Percentiles rank a stretch among this genome's conserved stretches.
Evolutionary conservation across 495 filamentous ascomycete species (phyloP).

Genomic region (Amorphotheca resinae): DNA sequence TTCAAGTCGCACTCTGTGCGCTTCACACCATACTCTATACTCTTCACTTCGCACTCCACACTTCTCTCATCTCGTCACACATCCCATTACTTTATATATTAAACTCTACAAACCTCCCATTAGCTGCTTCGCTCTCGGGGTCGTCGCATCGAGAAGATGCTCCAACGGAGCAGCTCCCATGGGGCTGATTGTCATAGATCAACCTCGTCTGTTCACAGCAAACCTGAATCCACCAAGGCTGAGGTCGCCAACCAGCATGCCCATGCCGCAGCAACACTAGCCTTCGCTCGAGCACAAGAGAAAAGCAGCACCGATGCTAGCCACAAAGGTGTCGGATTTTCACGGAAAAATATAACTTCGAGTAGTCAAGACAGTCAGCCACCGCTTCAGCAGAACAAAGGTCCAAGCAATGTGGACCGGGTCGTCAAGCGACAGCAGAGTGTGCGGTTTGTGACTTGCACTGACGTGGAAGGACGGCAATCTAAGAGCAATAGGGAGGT

Average conservation of each 20-base stretch:
- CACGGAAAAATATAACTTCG: conserved; percentile 1
- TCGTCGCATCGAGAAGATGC: conserved; percentile 26
- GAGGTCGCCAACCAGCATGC: conserved; percentile 48
- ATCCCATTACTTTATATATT: too few species aligned
- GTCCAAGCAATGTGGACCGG: too few species aligned
- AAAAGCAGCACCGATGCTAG: conserved; percentile 30
- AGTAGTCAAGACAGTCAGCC: conserved; percentile 22
- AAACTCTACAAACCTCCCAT: conserved; percentile 14
- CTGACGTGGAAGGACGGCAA: conserved; percentile 15
- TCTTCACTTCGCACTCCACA: too few species aligned
- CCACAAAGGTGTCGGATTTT: conserved; percentile 3
- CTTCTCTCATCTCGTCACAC: too few species aligned
- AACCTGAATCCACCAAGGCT: conserved; percentile 36
- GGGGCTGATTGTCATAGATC: conserved; percentile 50
- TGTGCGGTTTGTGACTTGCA: conserved; percentile 40
- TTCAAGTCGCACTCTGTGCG: too few species aligned
- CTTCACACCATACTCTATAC: too few species aligned
- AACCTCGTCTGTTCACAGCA: conserved; percentile 39
- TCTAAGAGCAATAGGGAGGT: conserved; percentile 15
- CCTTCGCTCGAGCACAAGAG: conserved; percentile 46
- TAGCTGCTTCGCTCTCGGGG: conserved; percentile 12
- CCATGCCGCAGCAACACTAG: conserved; percentile 52
- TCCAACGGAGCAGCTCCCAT: conserved; percentile 32
- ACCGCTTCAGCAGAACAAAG: conserved; percentile 9
- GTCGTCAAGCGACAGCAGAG: conserved; percentile 33